Evolutionary conservation across 768 basidiomycete species (phyloP), one percentile per base, ranked within the genome.

Genomic region (Pholiota microspora): DNA sequence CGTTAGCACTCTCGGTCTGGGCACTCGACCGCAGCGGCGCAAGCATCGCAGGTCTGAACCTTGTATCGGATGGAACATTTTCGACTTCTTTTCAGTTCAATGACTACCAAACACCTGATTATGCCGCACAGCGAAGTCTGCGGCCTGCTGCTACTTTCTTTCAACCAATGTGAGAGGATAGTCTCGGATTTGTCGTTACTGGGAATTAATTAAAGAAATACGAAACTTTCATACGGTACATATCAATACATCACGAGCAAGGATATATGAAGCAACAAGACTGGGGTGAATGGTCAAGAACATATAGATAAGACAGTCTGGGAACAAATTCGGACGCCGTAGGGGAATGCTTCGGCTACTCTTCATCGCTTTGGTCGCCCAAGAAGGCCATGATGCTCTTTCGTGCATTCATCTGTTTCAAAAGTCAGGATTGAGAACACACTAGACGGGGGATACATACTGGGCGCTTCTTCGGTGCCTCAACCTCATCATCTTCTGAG

Each of bases 381-480:
- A 92, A 71, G 66, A 91, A 91, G 4, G 84, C 86, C 74, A 79
- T 80, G 48, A 92, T 89, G 55, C 82, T 87, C 53, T 74, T 73
- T 16, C 79, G 73, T 16, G 81, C 81, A 42, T 71, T 81, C 54
- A 60, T 64, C 77, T 78, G 32, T 24, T 40, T 6, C 8, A 7
- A 34, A 10, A 1, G 8, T 28, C 10, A 18, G 27, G 4, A 44
- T 16, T 15, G 10, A 42, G 28, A 36, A 13, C 9, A 49, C 13
- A 32, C 2, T 10, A 23, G 45, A 4, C 15, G 13, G 46, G 42
- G 29, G 27, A 38, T 53, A 48, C 45, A 62, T 51, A 84, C 85
- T 66, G 72, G 77, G 61, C 72, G 74, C 57, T 68, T 77, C 40
- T 55, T 65, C 2, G 76, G 76, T 21, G 58, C 61, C 4, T 73